Base-by-base conservation (phyloP, 148 eudicot genomes). In the Fagopyrum homotropicum region DNA sequence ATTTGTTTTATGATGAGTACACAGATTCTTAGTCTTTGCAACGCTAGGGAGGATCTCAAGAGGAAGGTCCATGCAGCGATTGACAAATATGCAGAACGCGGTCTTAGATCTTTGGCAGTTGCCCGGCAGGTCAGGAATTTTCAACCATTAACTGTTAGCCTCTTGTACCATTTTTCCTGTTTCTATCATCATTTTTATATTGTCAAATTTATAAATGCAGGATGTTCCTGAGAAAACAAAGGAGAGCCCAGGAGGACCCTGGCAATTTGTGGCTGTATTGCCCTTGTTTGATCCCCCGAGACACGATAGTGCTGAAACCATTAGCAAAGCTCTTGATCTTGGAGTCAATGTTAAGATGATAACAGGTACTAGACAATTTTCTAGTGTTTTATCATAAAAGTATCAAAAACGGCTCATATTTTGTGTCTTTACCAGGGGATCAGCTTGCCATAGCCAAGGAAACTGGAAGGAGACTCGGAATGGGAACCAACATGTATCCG, bases 61-160 rank as follows among this genome's bases (percentile, higher is more conserved):
- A 82, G 30, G 73, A 89, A 76, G 78, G 96, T 80, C 77, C 96
- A 91, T 77, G 50, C 74, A 7, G 80, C 81, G 30, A 91, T 91
- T 75, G 96, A 89, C 44, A 86, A 81, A 69, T 91, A 81, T 81
- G 96, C 96, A 30, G 89, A 86, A 51, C 89, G 96, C 71, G 96
- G 96, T 46, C 85, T 91, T 70, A 82, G 96, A 75, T 88, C 96
- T 54, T 80, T 91, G 73, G 96, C 83, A 51, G 87, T 90, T 77
- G 92, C 92, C 57, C 75, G 84, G 73, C 95, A 90, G 92, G 90
- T 88, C 44, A 14, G 57, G 49, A 44, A 17, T 50, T 72, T 15
- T 40, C 57, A 44, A 40, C 30, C 59, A 40, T 55, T n/a, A 14
- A 5, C n/a, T 61, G 1, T 29, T 1, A 61, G 11, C 1, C 40